Percentiles rank a stretch among this genome's conserved stretches.
phyloP scores from a whole-genome alignment of 768 basidiomycete species.

The Pisolithus albus region DNA sequence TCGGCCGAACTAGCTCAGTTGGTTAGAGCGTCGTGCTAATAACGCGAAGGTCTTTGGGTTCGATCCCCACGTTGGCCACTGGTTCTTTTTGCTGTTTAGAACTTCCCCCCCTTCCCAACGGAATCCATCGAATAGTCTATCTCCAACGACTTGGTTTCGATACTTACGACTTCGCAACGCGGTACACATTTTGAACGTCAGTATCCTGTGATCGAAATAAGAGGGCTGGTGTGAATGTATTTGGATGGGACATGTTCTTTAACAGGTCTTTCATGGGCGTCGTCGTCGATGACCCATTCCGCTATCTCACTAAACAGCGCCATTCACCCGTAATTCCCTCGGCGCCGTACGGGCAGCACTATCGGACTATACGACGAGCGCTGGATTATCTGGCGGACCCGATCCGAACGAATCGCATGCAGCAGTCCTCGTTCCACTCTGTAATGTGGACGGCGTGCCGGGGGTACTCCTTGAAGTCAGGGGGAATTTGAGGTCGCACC shows the following conservation, averaged over 20 bases:
- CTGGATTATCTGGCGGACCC: slow-evolving; percentile 10
- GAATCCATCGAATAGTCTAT: too few relatives aligned
- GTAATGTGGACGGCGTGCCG: slow-evolving; percentile 61
- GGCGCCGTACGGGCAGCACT: slow-evolving; percentile 26
- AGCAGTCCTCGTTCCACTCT: slow-evolving; percentile 70
- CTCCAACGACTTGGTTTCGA: too few relatives aligned
- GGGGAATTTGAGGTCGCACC: slow-evolving; percentile 57
- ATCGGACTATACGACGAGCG: slow-evolving; percentile 6
- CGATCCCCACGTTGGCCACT: slow-evolving; percentile 61
- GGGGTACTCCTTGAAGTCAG: slow-evolving; percentile 70
- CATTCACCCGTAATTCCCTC: slow-evolving; percentile 33
- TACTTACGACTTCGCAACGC: too few relatives aligned
- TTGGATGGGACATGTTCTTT: too few relatives aligned
- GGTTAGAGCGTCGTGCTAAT: slow-evolving; percentile 47
- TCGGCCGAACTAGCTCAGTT: slow-evolving; percentile 42
- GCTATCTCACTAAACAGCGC: slow-evolving; percentile 28
- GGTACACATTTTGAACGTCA: too few relatives aligned
- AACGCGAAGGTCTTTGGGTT: slow-evolving; percentile 70
- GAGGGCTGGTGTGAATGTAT: too few relatives aligned
- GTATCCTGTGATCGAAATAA: too few relatives aligned
- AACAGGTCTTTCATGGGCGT: too few relatives aligned
- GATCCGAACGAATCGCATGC: slow-evolving; percentile 40
- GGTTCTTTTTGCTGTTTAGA: not conserved
- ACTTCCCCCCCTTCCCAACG: too few relatives aligned
- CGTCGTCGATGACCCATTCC: not conserved